Evolutionary conservation across 1,139 yeast genomes (phyloP), one percentile per base, ranked within the genome.

Genomic region (Arxiozyma telluris): DNA sequence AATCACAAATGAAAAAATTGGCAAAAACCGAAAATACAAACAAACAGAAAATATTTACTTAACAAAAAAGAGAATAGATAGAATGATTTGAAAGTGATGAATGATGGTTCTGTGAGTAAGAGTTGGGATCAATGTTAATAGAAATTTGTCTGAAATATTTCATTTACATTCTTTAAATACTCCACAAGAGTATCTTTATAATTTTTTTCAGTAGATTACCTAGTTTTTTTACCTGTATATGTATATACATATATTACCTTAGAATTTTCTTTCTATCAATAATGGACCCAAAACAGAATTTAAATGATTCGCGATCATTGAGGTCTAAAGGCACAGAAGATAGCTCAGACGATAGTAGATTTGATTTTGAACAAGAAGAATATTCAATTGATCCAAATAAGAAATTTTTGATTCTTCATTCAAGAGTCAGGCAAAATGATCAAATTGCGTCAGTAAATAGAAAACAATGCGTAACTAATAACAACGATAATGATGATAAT

Each of bases 311-410:
- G 18, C 27, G 66, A 53, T 56, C 59, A 18, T 54, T 57, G 46
- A 53, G 65, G 47, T 58, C 63, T 22, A 61, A 58, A 27, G 51
- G 44, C 15, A 11, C 44, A 18, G 52, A 55, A 23, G 57, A 55
- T 38, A 53, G 47, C 15, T 50, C 51, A 25, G 59, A 54, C 1
- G 58, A 56, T 22, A 61, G 59, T 8, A 61, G 55, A 52, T 66
- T 60, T 51, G 61, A 67, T 51, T 67, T 67, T 55, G 70, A 67
- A 49, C 51, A 53, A 9, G 57, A 55, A n/a, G 67, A 63, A 50
- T 61, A 55, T 53, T 64, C 61, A 18, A 56, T 65, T 18, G 55
- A 61, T 48, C 61, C 64, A 41, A 41, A 52, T 25, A 49, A 50
- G 39, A 51, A 50, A 22, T 56, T 61, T 20, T 52, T 54, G 3